A percentile compares a stretch with the other conserved stretches of the same genome.
These are phyloP conservation scores for Chaetomium fimeti DNA, from an alignment of 495 filamentous ascomycete genomes.

Conservation along the genomic window DNA sequence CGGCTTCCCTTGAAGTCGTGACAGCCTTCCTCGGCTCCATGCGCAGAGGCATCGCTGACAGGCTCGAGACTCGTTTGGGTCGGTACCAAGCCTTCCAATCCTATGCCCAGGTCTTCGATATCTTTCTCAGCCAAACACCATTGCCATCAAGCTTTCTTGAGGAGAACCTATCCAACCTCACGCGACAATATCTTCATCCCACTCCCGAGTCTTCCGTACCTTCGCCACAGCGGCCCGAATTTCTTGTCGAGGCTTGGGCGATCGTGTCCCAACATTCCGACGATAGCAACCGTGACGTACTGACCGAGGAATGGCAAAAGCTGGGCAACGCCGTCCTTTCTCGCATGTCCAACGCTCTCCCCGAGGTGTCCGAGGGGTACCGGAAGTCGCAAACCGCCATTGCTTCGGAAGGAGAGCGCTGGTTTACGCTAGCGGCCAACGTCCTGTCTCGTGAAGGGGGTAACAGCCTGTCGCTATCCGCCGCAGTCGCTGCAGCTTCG, in stretches of 20 bases:
- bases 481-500: conserved; percentile 21
- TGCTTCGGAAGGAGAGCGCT: conserved; percentile 57
- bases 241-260: conserved; percentile 38
- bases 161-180: conserved; percentile 43
- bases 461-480: conserved; percentile 7
- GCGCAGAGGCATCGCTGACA: conserved; percentile 64
- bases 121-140: conserved; percentile 45
- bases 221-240: conserved; percentile 32
- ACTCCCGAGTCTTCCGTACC: conserved; percentile 38
- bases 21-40: conserved; percentile 61
- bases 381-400: conserved; percentile 65
- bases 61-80: conserved; percentile 71
- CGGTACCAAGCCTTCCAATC: conserved; percentile 64
- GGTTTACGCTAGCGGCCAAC: conserved; percentile 58
- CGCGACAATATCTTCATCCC: conserved; percentile 42
- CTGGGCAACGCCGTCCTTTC: conserved; percentile 57
- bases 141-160: conserved; percentile 42
- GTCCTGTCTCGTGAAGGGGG: conserved; percentile 29
- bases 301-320: conserved; percentile 49
- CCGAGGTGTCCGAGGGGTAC: conserved; percentile 75
- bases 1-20: conserved; percentile 51
- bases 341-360: conserved; percentile 65
- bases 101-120: conserved; percentile 61
- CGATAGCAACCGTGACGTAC: conserved; percentile 18
- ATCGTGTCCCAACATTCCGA: conserved; percentile 30